phyloP scores from a whole-genome alignment of 1,284 basidiomycete genomes.

The Grifola frondosa region DNA sequence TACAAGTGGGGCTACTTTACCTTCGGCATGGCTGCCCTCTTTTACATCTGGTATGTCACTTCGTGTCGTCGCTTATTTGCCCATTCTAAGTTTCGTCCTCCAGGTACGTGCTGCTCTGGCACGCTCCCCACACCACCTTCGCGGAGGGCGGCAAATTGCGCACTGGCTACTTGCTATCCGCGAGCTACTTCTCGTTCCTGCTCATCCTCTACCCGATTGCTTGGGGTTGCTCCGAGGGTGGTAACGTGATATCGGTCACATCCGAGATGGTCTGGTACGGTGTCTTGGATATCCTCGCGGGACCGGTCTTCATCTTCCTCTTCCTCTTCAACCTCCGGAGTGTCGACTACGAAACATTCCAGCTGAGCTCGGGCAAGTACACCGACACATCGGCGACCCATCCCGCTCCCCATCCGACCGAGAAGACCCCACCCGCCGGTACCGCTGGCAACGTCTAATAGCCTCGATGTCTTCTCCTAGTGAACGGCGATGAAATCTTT shows the following conservation, averaged over 20 bases:
- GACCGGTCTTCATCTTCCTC: conserved; percentile 44
- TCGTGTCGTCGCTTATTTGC: conserved; percentile 20
- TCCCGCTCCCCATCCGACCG: conserved; percentile 1
- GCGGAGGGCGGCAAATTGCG: conserved; percentile 37
- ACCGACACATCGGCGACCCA: conserved; percentile 24
- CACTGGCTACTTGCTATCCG: conserved; percentile 39
- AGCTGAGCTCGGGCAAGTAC: conserved; percentile 28
- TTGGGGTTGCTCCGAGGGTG: conserved; percentile 49
- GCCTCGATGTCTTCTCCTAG: no score
- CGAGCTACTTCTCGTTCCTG: conserved; percentile 46
- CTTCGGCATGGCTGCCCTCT: conserved; percentile 44
- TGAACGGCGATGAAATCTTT: no score
- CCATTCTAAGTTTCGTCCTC: not conserved
- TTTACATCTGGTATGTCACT: conserved; percentile 46
- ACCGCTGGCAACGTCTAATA: conserved; percentile 13
- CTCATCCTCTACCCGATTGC: conserved; percentile 51
- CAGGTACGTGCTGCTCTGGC: conserved; percentile 31
- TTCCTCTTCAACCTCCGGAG: conserved; percentile 30
- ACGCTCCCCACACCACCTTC: conserved; percentile 34
- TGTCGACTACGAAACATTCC: conserved; percentile 27
- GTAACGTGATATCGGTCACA: conserved; percentile 44
- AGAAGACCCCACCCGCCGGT: conserved; percentile 9
- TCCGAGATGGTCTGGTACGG: conserved; percentile 59
- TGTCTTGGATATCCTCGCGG: conserved; percentile 56
- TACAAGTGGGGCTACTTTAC: conserved; percentile 57